Evolutionary conservation across 2,329 filamentous ascomycete genomes (phyloP).

Genomic region (Furcasterigmium furcatum): DNA sequence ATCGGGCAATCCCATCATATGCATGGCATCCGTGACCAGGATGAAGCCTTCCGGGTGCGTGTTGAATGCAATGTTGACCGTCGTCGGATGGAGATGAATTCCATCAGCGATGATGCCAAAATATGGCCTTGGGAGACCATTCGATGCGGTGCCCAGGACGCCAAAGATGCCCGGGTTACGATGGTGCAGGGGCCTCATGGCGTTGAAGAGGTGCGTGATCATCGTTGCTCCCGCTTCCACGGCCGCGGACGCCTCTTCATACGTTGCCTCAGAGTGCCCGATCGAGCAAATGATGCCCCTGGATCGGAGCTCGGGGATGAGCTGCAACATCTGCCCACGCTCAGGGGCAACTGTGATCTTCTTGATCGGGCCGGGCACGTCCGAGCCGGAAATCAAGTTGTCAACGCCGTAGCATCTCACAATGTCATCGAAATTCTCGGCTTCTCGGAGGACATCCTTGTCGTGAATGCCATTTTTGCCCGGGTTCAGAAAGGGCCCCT

Average conservation of each 20-base stretch:
- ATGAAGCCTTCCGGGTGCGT: slow-evolving; percentile 82
- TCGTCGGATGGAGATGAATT: slow-evolving; percentile 84
- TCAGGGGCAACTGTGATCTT: slow-evolving; percentile 89
- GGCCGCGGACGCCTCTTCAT: slow-evolving; percentile 72
- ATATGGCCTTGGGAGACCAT: slow-evolving; percentile 58
- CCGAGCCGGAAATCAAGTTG: slow-evolving; percentile 51
- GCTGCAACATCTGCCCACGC: slow-evolving; percentile 62
- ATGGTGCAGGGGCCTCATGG: slow-evolving; percentile 87
- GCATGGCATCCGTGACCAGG: slow-evolving; percentile 91
- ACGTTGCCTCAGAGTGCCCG: slow-evolving; percentile 84
- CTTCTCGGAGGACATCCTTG: slow-evolving; percentile 64
- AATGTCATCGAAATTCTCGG: slow-evolving; percentile 61
- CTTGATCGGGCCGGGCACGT: slow-evolving; percentile 52
- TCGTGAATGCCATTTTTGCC: slow-evolving; percentile 87
- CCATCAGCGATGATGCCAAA: slow-evolving; percentile 91
- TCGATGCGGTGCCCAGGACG: slow-evolving; percentile 67
- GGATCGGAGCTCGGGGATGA: slow-evolving; percentile 64
- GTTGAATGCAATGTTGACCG: slow-evolving; percentile 85
- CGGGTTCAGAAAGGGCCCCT: slow-evolving; percentile 83
- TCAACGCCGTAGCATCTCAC: slow-evolving; percentile 68
- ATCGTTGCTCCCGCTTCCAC: slow-evolving; percentile 76
- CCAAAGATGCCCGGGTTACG: slow-evolving; percentile 90
- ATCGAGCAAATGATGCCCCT: slow-evolving; percentile 74
- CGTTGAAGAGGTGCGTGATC: slow-evolving; percentile 94
- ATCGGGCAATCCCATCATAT: slow-evolving; percentile 78